A percentile compares a stretch with the other conserved stretches of the same genome.
Evolutionary conservation across 2,329 filamentous ascomycete genomes (phyloP).

Genomic region (Nigrospora sphaerica): DNA sequence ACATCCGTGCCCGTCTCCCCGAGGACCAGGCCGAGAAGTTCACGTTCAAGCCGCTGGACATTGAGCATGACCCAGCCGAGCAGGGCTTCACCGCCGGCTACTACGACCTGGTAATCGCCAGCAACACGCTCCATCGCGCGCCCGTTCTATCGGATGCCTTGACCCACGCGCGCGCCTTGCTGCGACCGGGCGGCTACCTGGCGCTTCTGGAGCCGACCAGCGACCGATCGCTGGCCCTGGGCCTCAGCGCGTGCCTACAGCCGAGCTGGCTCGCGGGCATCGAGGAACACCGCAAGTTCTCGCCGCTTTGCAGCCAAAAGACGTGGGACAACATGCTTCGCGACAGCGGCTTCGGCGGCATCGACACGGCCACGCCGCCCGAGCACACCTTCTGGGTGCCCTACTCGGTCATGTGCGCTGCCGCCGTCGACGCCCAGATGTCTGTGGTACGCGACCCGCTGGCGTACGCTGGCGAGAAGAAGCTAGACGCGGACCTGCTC

Average conservation of each 20-base stretch:
- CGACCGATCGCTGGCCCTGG: not conserved
- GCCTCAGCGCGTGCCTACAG: not conserved
- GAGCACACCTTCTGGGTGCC: not conserved
- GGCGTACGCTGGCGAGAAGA: not conserved
- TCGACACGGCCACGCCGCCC: not conserved
- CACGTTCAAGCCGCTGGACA: constrained; percentile 6
- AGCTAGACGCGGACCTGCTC: constrained; percentile 1
- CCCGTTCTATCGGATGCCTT: not conserved
- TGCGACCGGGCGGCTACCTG: not conserved
- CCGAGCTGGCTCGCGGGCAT: not conserved
- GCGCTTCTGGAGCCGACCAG: not conserved
- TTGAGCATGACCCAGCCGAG: not conserved
- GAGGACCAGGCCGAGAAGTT: constrained; percentile 17
- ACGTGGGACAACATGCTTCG: not conserved
- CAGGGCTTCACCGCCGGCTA: not conserved
- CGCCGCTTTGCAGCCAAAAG: not conserved
- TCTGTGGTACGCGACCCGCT: constrained; percentile 3
- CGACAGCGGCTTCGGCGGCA: not conserved
- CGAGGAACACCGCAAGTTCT: not conserved
- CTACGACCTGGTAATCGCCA: not conserved
- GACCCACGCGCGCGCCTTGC: not conserved
- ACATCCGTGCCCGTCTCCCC: constrained; percentile 24
- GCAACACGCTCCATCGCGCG: not conserved
- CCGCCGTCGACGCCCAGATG: constrained; percentile 21
- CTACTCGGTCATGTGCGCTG: constrained; percentile 16